Base-by-base conservation (phyloP, 495 filamentous ascomycete species). In the Parachaetomium inaequale region DNA sequence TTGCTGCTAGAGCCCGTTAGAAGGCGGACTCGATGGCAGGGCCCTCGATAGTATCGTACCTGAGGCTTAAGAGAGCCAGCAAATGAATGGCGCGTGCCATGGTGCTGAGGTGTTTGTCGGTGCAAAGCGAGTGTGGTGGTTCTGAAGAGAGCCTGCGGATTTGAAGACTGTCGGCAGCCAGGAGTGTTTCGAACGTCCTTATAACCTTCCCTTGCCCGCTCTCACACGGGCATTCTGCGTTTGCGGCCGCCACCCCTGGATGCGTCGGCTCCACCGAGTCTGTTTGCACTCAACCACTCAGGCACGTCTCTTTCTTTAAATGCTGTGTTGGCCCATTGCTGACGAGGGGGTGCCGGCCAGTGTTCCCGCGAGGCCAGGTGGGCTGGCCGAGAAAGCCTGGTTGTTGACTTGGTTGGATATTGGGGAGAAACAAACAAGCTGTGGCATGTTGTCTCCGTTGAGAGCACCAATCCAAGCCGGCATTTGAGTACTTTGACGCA, bases 31-130 rank as follows among this genome's bases (percentile, higher is more conserved):
- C 15, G 5, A 23, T 38, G 17, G 1, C 17, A 0, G 28, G 21
- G 10, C 0, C 6, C 17, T 23, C n/a, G n/a, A 10, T 2, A 11
- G 38, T 34, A 25, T 8, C 47, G 8, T 61, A 62, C 63, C 63
- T 31, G 23, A 65, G 34, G 21, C 63, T 54, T 46, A 66, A n/a
- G 2, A 66, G 55, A 55, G 59, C 55, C 47, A 62, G 40, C 21
- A 47, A 38, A 34, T 34, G 63, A 58, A 47, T 8, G 2, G 3
- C n/a, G 31, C 36, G 43, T n/a, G 29, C 36, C 62, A 65, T 65
- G 43, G 46, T 47, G 47, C 42, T 7, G 29, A 25, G 36, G 21
- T 29, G 6, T 36, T 43, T 19, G 7, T 1, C 6, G 29, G 34
- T 43, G 12, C 11, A 55, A 25, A 58, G 53, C 42, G 51, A 61